Percentiles rank a stretch among this genome's conserved stretches.
phyloP scores from a whole-genome alignment of 306 rosid species.

The Pyrus communis region DNA sequence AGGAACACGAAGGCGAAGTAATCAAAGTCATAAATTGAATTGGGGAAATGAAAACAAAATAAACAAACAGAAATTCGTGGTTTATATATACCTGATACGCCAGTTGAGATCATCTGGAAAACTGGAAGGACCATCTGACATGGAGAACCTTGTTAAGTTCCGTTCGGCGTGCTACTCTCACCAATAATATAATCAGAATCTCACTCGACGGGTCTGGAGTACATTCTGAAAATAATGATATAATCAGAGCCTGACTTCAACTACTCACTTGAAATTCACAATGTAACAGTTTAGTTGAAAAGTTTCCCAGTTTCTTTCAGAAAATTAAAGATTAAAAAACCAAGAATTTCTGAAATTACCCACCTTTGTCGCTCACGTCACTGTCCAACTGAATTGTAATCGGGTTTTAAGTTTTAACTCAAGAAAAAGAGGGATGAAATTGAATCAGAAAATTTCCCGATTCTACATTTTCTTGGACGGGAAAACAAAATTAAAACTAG shows the following conservation, averaged over 20 bases:
- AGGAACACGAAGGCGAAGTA: too few relatives aligned
- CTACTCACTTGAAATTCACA: too few relatives aligned
- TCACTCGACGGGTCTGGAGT: constrained; percentile 27
- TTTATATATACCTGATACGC: too few relatives aligned
- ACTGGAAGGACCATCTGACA: too few relatives aligned
- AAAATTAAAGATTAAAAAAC: not conserved
- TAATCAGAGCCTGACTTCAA: too few relatives aligned
- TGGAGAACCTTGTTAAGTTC: constrained; percentile 38
- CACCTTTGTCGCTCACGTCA: not conserved
- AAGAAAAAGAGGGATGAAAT: not conserved
- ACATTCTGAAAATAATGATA: not conserved
- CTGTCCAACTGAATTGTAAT: not conserved
- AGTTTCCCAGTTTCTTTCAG: not conserved
- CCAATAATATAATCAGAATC: constrained; percentile 21
- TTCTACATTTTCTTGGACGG: not conserved
- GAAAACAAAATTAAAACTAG: too few relatives aligned
- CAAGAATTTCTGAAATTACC: not conserved
- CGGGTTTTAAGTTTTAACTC: constrained; percentile 1
- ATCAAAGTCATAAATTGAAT: too few relatives aligned
- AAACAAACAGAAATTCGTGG: too few relatives aligned
- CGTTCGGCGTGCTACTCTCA: constrained; percentile 38
- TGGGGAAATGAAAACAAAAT: too few relatives aligned
- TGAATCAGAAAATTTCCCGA: not conserved
- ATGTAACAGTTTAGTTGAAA: too few relatives aligned
- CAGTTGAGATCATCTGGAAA: too few relatives aligned